Conservation (phyloP, 2,329 filamentous ascomycete species). For the Pseudogymnoascus sp. region DNA sequence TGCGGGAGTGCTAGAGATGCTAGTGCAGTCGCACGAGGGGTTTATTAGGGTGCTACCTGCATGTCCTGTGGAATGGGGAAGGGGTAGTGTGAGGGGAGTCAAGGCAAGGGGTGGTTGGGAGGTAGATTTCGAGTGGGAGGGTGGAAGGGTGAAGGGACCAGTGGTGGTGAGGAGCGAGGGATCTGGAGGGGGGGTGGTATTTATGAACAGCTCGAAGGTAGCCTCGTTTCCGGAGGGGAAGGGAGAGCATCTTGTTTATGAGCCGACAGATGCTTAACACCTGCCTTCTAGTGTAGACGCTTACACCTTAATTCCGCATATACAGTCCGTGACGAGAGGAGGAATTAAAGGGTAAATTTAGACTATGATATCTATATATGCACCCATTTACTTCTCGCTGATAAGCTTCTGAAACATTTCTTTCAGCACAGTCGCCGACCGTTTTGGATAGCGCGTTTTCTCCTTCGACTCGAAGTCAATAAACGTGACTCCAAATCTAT, state of each 20-base stretch:
- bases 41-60: constrained; percentile 34
- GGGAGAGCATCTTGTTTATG: not conserved
- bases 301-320: not conserved
- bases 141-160: constrained; percentile 20
- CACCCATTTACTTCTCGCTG: constrained; percentile 46
- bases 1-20: constrained; percentile 40
- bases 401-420: constrained; percentile 66
- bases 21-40: constrained; percentile 34
- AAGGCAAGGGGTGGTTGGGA: constrained; percentile 31
- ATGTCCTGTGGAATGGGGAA: constrained; percentile 31
- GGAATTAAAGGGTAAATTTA: not conserved
- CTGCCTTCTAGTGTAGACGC: not conserved
- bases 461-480: constrained; percentile 77
- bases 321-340: no score
- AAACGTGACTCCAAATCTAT: constrained; percentile 74
- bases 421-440: constrained; percentile 67
- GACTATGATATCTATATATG: not conserved
- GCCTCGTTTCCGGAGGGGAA: not conserved
- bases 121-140: constrained; percentile 33
- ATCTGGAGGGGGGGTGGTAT: not conserved
- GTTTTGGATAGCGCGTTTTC: constrained; percentile 68
- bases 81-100: constrained; percentile 30
- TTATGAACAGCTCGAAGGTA: constrained; percentile 9
- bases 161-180: constrained; percentile 11
- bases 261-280: not conserved